Conservation (phyloP, 2,329 filamentous ascomycete species). For the Diaporthe longicolla region DNA sequence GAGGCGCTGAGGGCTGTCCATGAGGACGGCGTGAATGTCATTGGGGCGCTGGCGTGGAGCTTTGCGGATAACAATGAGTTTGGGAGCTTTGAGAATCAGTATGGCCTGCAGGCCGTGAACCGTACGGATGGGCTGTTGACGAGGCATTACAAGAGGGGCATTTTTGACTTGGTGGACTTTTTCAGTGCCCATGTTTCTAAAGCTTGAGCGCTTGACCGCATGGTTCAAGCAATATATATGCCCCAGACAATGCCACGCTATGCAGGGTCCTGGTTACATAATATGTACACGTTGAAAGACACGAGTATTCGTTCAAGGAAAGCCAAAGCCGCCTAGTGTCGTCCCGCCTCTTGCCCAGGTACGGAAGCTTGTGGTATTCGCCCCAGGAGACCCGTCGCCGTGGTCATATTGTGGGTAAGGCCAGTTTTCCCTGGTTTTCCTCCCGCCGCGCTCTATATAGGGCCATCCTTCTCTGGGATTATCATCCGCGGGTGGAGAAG, state of each 20-base stretch:
- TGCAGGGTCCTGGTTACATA: neutral
- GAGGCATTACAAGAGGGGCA: constrained; percentile 1
- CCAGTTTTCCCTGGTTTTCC: constrained; percentile 21
- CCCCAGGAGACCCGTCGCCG: neutral
- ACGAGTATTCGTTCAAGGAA: neutral
- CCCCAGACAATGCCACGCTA: neutral
- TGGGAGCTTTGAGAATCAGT: constrained; percentile 16
- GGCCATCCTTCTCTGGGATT: constrained; percentile 34
- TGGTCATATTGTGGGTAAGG: constrained; percentile 19
- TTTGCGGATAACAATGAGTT: constrained; percentile 24
- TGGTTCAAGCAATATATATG: neutral
- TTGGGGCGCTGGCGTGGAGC: constrained; percentile 6
- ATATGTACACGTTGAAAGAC: neutral
- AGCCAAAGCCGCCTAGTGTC: neutral
- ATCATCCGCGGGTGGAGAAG: neutral
- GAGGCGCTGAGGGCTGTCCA: constrained; percentile 7
- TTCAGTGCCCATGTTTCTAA: neutral
- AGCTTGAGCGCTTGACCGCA: neutral
- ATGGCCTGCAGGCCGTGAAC: constrained; percentile 33
- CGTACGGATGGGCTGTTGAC: constrained; percentile 8
- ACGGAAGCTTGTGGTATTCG: constrained; percentile 8
- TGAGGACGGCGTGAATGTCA: constrained; percentile 16
- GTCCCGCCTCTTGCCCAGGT: constrained; percentile 25
- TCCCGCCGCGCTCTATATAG: constrained; percentile 22
- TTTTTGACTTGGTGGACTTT: constrained; percentile 22